phyloP scores from a whole-genome alignment of 768 basidiomycete genomes.

The Mycena galericulata region DNA sequence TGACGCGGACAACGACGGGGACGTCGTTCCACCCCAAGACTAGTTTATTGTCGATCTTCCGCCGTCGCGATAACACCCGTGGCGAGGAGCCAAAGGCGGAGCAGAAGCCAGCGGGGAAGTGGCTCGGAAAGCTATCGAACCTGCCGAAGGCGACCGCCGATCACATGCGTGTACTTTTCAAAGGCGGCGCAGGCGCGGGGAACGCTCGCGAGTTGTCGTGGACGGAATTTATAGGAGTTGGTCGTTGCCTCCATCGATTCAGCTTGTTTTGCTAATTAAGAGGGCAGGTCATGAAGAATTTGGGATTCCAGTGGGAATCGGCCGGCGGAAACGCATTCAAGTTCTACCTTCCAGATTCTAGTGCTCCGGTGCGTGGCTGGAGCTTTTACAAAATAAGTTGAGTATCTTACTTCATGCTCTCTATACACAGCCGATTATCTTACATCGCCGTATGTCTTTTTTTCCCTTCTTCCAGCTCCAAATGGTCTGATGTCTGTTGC shows the following conservation, averaged over 20 bases:
- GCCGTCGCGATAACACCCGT: not conserved
- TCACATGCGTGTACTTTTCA: slow-evolving; percentile 13
- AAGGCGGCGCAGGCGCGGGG: not conserved
- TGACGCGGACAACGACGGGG: slow-evolving; percentile 15
- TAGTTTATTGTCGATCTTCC: not conserved
- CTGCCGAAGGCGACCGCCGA: slow-evolving; percentile 21
- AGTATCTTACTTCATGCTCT: not conserved
- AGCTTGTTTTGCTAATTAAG: not conserved
- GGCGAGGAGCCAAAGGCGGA: not conserved
- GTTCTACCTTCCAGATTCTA: slow-evolving; percentile 5
- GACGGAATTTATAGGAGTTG: slow-evolving; percentile 19
- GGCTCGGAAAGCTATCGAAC: not conserved
- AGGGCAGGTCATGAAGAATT: slow-evolving; percentile 20
- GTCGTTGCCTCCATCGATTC: not conserved
- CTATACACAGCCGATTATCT: slow-evolving; percentile 8
- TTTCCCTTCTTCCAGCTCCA: not conserved
- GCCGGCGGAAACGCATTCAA: slow-evolving; percentile 14
- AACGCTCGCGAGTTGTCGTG: slow-evolving; percentile 16
- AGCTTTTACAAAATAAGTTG: not conserved
- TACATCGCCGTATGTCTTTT: slow-evolving; percentile 12
- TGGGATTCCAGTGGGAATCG: slow-evolving; percentile 8
- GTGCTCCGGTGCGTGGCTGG: slow-evolving; percentile 12
- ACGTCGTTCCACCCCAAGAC: slow-evolving; percentile 9
- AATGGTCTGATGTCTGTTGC: not conserved
- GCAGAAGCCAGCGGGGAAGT: not conserved